phyloP scores from a whole-genome alignment of 2,329 filamentous ascomycete species.

The Claviceps digitariae region DNA sequence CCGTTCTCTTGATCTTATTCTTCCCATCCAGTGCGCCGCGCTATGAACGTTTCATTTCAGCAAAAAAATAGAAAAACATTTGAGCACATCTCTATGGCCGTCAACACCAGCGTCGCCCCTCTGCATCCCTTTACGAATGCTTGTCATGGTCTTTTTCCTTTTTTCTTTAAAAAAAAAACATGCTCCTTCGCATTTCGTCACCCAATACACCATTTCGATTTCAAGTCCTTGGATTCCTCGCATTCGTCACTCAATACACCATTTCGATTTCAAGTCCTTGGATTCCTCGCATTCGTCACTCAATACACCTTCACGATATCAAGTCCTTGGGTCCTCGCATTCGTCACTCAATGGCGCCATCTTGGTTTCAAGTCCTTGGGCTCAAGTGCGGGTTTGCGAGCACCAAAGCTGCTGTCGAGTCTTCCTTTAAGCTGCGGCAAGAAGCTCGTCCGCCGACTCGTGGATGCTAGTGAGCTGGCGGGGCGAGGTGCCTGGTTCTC shows the following conservation, averaged over 20 bases:
- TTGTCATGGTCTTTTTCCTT: background rate
- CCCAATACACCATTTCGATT: too few species aligned
- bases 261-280: too few species aligned
- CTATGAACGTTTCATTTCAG: slow-evolving; percentile 4
- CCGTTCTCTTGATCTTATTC: background rate
- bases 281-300: too few species aligned
- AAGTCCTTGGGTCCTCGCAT: too few species aligned
- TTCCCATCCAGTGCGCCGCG: slow-evolving; percentile 10
- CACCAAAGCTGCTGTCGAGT: slow-evolving; percentile 24
- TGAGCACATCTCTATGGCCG: background rate
- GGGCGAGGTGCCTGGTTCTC: slow-evolving; percentile 28
- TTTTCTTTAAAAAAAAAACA: background rate
- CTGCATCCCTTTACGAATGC: background rate
- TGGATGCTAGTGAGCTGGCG: slow-evolving; percentile 40
- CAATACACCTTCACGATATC: too few species aligned
- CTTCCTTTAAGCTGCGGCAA: slow-evolving; percentile 33
- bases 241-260: too few species aligned
- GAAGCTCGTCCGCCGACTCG: slow-evolving; percentile 37
- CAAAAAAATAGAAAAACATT: background rate
- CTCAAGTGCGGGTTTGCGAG: slow-evolving; percentile 26
- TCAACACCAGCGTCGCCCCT: background rate
- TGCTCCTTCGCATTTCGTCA: too few species aligned
- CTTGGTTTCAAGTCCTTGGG: slow-evolving; percentile 32
- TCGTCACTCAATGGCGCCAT: slow-evolving; percentile 27
- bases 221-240: too few species aligned